phyloP scores from a whole-genome alignment of 306 rosid genomes.

The Medicago arabica region DNA sequence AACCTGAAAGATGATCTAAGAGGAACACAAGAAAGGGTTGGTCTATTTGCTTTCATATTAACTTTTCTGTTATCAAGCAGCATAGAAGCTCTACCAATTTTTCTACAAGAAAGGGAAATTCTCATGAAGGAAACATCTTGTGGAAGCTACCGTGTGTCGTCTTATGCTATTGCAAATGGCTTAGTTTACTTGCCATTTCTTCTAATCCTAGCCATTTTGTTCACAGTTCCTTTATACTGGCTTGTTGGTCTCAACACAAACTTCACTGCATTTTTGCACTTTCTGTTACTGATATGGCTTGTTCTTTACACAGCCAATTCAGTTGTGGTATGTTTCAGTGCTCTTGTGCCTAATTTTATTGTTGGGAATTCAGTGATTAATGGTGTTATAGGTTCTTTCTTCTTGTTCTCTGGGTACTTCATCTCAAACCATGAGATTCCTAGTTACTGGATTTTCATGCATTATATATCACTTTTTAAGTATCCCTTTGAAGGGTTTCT shows the following conservation, averaged over 20 bases:
- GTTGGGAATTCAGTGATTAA: conserved; percentile 88
- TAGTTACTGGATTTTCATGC: conserved; percentile 89
- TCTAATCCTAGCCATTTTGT: conserved; percentile 79
- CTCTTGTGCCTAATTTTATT: conserved; percentile 89
- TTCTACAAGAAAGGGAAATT: conserved; percentile 93
- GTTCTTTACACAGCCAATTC: conserved; percentile 90
- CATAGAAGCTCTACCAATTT: conserved; percentile 88
- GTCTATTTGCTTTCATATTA: conserved; percentile 87
- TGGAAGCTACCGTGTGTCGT: conserved; percentile 89
- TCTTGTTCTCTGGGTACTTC: conserved; percentile 94
- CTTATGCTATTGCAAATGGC: conserved; percentile 89
- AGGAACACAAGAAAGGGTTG: conserved; percentile 82
- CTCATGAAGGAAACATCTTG: conserved; percentile 89
- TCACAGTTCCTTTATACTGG: conserved; percentile 80
- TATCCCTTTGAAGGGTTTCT: conserved; percentile 96
- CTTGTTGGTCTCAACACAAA: conserved; percentile 81
- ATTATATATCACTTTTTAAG: conserved; percentile 84
- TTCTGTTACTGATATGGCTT: conserved; percentile 80
- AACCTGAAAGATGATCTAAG: conserved; percentile 69
- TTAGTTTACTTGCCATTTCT: conserved; percentile 90
- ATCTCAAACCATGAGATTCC: conserved; percentile 80
- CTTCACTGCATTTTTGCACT: conserved; percentile 72
- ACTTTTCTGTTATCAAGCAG: conserved; percentile 82
- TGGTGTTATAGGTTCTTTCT: conserved; percentile 94
- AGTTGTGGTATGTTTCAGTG: conserved; percentile 94